phyloP scores from a whole-genome alignment of 768 basidiomycete genomes.

The Hemileccinum impolitum region DNA sequence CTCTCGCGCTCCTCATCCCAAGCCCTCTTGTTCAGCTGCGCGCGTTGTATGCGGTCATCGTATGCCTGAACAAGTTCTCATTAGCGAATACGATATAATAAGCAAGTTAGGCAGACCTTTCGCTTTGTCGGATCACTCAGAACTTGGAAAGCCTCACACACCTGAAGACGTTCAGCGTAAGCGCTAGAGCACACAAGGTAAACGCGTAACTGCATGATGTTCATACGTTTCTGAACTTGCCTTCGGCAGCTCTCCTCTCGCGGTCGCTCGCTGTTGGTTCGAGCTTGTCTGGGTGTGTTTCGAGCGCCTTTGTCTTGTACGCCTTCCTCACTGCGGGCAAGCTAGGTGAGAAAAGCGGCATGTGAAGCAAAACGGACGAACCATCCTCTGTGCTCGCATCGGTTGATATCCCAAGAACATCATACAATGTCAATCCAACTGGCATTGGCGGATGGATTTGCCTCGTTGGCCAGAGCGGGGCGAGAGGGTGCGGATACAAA shows the following conservation, averaged over 20 bases:
- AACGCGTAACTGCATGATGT: constrained; percentile 21
- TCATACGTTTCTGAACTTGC: constrained; percentile 59
- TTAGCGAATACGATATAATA: not conserved
- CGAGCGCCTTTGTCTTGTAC: constrained; percentile 62
- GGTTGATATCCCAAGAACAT: constrained; percentile 44
- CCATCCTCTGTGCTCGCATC: constrained; percentile 52
- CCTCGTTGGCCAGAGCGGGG: not conserved
- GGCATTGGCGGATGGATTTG: constrained; percentile 20
- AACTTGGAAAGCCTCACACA: constrained; percentile 59
- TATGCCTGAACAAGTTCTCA: constrained; percentile 38
- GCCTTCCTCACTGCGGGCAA: constrained; percentile 50
- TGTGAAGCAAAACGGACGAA: constrained; percentile 23
- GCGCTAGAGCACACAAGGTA: constrained; percentile 5
- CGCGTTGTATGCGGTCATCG: constrained; percentile 39
- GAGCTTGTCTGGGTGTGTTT: constrained; percentile 74
- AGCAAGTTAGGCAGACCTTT: constrained; percentile 37
- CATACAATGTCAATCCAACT: constrained; percentile 35
- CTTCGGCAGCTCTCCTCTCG: constrained; percentile 52
- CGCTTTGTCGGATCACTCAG: constrained; percentile 55
- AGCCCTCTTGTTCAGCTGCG: constrained; percentile 20
- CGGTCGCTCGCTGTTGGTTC: constrained; percentile 48
- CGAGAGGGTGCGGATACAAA: not conserved
- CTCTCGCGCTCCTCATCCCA: constrained; percentile 38
- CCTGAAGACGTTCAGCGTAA: constrained; percentile 38
- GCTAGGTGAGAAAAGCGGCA: not conserved